Conservation (phyloP, 2,329 filamentous ascomycete genomes). For the Didymosphaeria variabile region DNA sequence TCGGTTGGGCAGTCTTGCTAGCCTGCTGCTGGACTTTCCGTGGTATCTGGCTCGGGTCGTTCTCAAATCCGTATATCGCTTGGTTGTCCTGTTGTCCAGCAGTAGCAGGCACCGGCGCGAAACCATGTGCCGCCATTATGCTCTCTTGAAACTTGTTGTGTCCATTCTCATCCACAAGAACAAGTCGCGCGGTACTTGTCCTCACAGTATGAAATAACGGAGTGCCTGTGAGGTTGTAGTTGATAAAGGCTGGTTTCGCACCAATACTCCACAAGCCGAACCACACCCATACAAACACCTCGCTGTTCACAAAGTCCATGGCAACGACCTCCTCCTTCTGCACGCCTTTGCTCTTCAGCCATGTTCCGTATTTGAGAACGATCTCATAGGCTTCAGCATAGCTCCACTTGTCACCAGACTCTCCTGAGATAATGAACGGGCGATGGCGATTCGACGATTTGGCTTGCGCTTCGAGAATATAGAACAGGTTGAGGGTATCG, state of each 20-base stretch:
- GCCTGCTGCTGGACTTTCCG: slow-evolving; percentile 31
- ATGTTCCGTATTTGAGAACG: slow-evolving; percentile 46
- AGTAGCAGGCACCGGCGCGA: slow-evolving; percentile 19
- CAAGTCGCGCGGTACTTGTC: slow-evolving; percentile 63
- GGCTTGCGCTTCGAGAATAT: slow-evolving; percentile 45
- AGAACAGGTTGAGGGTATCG: slow-evolving; percentile 68
- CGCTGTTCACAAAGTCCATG: slow-evolving; percentile 50
- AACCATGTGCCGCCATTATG: slow-evolving; percentile 42
- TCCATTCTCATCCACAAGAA: slow-evolving; percentile 67
- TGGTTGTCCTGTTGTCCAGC: slow-evolving; percentile 19
- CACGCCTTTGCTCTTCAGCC: slow-evolving; percentile 48
- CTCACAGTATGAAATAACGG: slow-evolving; percentile 61
- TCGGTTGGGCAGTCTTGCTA: slow-evolving; percentile 15
- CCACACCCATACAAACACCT: slow-evolving; percentile 50
- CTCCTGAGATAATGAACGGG: slow-evolving; percentile 42
- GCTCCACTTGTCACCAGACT: slow-evolving; percentile 42
- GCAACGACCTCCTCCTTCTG: slow-evolving; percentile 49
- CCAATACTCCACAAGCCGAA: slow-evolving; percentile 50
- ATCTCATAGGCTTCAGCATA: slow-evolving; percentile 48
- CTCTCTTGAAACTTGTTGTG: slow-evolving; percentile 40
- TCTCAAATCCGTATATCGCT: slow-evolving; percentile 35
- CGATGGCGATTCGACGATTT: slow-evolving; percentile 36
- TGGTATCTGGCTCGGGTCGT: slow-evolving; percentile 31
- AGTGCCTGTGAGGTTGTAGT: slow-evolving; percentile 50
- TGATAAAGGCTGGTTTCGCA: slow-evolving; percentile 51